Evolutionary conservation across 257 asterid species (phyloP).

Genomic region (Rubia yunnanensis): DNA sequence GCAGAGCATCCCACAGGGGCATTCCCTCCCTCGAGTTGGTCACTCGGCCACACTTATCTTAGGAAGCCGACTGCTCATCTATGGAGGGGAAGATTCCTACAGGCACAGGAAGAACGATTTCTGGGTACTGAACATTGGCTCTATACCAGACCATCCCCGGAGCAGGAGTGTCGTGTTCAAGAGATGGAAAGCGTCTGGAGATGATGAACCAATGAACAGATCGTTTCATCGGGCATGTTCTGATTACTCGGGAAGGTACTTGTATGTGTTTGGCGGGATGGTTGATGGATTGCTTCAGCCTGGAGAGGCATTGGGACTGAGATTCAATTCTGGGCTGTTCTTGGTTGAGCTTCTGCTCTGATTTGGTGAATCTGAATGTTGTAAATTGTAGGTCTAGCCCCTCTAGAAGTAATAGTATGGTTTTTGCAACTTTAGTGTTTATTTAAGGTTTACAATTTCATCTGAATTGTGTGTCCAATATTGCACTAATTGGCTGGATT

Average conservation of each 20-base stretch:
- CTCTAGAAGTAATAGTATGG: not conserved
- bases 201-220: slow-evolving; percentile 51
- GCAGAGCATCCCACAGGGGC: slow-evolving; percentile 51
- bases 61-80: slow-evolving; percentile 65
- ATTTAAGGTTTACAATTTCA: not conserved
- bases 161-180: slow-evolving; percentile 39
- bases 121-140: slow-evolving; percentile 68
- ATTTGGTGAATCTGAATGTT: not conserved
- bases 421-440: not conserved
- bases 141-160: slow-evolving; percentile 5
- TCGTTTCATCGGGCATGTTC: slow-evolving; percentile 86
- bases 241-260: slow-evolving; percentile 56
- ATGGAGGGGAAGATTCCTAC: slow-evolving; percentile 81
- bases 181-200: slow-evolving; percentile 37
- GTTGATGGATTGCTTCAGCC: slow-evolving; percentile 62
- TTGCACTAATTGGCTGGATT: not conserved
- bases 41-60: slow-evolving; percentile 76
- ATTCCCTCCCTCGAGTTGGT: slow-evolving; percentile 73
- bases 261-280: slow-evolving; percentile 92
- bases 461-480: too few species aligned
- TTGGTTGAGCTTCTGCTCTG: slow-evolving; percentile 53
- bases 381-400: not conserved
- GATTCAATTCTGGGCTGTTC: slow-evolving; percentile 66
- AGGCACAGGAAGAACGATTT: slow-evolving; percentile 69
- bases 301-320: slow-evolving; percentile 47